phyloP scores from a whole-genome alignment of 257 asterid species.

The Marsdenia floribunda region DNA sequence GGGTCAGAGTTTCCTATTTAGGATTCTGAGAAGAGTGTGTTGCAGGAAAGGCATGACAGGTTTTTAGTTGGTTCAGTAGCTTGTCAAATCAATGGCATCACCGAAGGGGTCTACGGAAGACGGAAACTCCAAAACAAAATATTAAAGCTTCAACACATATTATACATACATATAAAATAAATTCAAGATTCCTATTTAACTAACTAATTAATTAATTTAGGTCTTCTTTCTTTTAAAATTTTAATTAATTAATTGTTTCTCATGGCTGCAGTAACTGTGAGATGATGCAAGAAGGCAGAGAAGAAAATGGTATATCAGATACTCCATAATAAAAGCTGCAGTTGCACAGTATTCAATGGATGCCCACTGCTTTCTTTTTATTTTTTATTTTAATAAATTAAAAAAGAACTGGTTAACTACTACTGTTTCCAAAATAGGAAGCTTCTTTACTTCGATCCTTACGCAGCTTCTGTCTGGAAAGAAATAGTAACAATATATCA shows the following conservation, averaged over 20 bases:
- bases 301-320: not conserved
- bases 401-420: no score
- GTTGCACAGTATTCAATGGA: conserved; percentile 3
- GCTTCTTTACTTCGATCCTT: conserved; percentile 17
- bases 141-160: conserved; percentile 12
- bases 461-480: conserved; percentile 15
- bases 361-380: conserved; percentile 3
- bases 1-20: conserved; percentile 17
- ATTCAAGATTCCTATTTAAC: conserved; percentile 14
- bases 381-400: no score
- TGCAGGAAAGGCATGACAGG: conserved; percentile 29
- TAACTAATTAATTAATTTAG: not conserved
- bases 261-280: conserved; percentile 12
- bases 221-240: not conserved
- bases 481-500: not conserved
- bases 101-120: not conserved
- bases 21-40: conserved; percentile 28
- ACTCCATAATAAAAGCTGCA: conserved; percentile 13
- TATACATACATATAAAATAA: not conserved
- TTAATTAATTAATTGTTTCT: not conserved
- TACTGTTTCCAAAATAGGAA: conserved; percentile 14
- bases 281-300: not conserved
- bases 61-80: conserved; percentile 43
- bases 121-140: not conserved
- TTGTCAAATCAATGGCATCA: conserved; percentile 59